Evolutionary conservation across 2,329 filamentous ascomycete genomes (phyloP).

Genomic region (Aspergillus pseudoterreus): DNA sequence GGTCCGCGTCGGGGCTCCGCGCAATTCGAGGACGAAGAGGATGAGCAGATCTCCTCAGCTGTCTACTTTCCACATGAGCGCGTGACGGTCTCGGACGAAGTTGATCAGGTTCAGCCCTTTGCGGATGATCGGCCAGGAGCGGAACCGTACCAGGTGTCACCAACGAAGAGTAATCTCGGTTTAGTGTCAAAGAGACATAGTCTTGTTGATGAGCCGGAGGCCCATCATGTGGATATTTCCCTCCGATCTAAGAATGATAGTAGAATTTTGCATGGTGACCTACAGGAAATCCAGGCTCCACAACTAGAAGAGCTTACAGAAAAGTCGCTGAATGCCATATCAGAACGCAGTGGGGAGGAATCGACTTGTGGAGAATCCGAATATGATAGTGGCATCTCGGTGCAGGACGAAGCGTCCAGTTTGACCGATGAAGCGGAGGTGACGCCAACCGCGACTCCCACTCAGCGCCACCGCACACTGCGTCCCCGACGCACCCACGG

Average conservation of each 20-base stretch:
- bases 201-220: conserved; percentile 24
- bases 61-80: conserved; percentile 63
- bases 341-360: conserved; percentile 34
- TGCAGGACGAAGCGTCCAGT: conserved; percentile 50
- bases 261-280: conserved; percentile 59
- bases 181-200: conserved; percentile 26
- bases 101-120: conserved; percentile 21
- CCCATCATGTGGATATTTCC: conserved; percentile 59
- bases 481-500: conserved; percentile 27
- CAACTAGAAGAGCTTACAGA: conserved; percentile 36
- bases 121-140: conserved; percentile 17
- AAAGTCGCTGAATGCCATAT: conserved; percentile 33
- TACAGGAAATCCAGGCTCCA: conserved; percentile 40
- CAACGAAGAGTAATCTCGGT: conserved; percentile 24
- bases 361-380: conserved; percentile 45
- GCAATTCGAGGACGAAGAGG: conserved; percentile 53
- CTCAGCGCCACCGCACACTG: conserved; percentile 22
- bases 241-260: conserved; percentile 58
- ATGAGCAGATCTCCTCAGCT: conserved; percentile 63
- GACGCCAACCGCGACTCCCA: conserved; percentile 47
- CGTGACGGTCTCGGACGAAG: conserved; percentile 28
- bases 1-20: conserved; percentile 19
- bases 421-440: conserved; percentile 52
- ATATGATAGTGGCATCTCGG: conserved; percentile 41
- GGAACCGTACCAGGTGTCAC: conserved; percentile 23